Evolutionary conservation across 805 yeast genomes (phyloP).

Genomic region (Pichia insulana): DNA sequence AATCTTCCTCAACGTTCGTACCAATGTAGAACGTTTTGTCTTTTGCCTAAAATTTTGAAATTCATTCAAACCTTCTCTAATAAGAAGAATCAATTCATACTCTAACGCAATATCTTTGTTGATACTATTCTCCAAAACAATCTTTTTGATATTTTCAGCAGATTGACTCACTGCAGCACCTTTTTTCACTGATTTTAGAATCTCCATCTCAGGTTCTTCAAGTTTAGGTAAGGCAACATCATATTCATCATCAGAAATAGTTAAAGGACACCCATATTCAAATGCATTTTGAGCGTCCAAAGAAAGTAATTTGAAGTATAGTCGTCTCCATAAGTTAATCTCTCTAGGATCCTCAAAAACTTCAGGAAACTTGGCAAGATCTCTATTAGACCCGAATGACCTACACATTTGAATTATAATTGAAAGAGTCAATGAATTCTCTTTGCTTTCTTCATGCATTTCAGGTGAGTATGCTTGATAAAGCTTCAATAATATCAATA

Average conservation of each 20-base stretch:
- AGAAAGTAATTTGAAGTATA: constrained; percentile 36
- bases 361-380: constrained; percentile 33
- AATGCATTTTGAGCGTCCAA: constrained; percentile 36
- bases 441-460: constrained; percentile 40
- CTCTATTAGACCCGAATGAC: constrained; percentile 36
- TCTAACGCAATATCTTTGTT: constrained; percentile 26
- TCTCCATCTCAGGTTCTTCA: constrained; percentile 9
- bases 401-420: constrained; percentile 37
- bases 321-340: constrained; percentile 40
- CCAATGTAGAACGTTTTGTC: constrained; percentile 32
- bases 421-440: constrained; percentile 33
- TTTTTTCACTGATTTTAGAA: constrained; percentile 25
- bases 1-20: constrained; percentile 22
- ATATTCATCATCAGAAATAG: constrained; percentile 32
- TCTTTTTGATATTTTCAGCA: constrained; percentile 15
- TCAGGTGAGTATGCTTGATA: constrained; percentile 40
- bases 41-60: constrained; percentile 24
- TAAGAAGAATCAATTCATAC: constrained; percentile 26
- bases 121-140: constrained; percentile 24
- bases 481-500: constrained; percentile 32
- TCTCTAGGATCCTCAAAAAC: constrained; percentile 30
- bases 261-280: constrained; percentile 37
- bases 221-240: constrained; percentile 37
- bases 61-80: constrained; percentile 26
- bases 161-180: constrained; percentile 16